A percentile compares a stretch with the other conserved stretches of the same genome.
phyloP scores from a whole-genome alignment of 2,329 filamentous ascomycete genomes.

The Fusarium albidum region DNA sequence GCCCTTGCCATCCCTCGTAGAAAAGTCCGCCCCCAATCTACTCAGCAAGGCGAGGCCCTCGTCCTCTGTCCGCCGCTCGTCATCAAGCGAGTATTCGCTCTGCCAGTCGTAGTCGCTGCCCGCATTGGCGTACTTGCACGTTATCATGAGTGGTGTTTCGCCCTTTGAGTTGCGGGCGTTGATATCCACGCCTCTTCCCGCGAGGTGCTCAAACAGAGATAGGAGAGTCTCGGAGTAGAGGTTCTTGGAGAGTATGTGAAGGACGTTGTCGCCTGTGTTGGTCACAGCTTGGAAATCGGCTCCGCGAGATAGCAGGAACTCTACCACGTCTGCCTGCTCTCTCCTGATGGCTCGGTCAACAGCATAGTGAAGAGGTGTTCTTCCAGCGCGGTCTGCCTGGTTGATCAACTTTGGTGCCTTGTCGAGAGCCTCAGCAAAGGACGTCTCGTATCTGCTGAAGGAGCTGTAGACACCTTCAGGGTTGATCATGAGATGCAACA shows the following conservation, averaged over 20 bases:
- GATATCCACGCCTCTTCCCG: conserved; percentile 27
- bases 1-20: conserved; percentile 35
- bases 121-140: neutral
- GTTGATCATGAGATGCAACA: conserved; percentile 34
- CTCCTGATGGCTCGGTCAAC: neutral
- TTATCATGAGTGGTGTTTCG: conserved; percentile 38
- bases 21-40: conserved; percentile 39
- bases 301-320: conserved; percentile 29
- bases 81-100: neutral
- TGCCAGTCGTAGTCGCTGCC: neutral
- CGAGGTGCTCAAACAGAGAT: conserved; percentile 27
- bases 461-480: neutral
- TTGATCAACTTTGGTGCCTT: conserved; percentile 20
- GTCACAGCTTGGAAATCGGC: conserved; percentile 27
- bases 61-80: neutral
- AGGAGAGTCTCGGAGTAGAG: conserved; percentile 3
- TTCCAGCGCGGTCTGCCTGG: conserved; percentile 31
- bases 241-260: conserved; percentile 30
- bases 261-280: conserved; percentile 27
- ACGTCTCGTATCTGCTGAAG: neutral
- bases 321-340: neutral
- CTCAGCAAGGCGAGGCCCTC: conserved; percentile 20
- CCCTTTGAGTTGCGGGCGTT: conserved; percentile 37
- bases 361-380: conserved; percentile 39
- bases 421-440: conserved; percentile 9